Conservation (phyloP, 257 asterid species). For the Ehretia macrophylla region DNA sequence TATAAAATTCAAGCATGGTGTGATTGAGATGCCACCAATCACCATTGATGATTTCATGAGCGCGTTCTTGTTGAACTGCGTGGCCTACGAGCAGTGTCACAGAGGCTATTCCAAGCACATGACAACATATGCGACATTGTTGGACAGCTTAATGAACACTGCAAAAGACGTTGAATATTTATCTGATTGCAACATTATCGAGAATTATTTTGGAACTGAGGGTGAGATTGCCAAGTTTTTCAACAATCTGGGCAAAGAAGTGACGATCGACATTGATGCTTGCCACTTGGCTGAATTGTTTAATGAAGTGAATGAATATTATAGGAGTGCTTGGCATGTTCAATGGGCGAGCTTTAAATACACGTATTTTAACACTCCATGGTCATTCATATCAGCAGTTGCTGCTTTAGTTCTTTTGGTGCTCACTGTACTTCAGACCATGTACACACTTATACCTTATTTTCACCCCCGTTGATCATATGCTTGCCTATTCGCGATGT, state of each 20-base stretch:
- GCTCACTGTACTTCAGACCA: slow-evolving; percentile 65
- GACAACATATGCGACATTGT: slow-evolving; percentile 67
- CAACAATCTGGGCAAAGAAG: slow-evolving; percentile 77
- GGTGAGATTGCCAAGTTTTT: slow-evolving; percentile 57
- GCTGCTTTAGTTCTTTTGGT: slow-evolving; percentile 64
- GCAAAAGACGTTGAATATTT: slow-evolving; percentile 54
- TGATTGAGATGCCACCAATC: slow-evolving; percentile 67
- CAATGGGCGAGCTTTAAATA: slow-evolving; percentile 76
- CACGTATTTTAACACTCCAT: slow-evolving; percentile 76
- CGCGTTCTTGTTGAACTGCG: slow-evolving; percentile 67
- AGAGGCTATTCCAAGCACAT: slow-evolving; percentile 56
- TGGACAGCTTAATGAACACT: slow-evolving; percentile 67
- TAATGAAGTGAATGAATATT: slow-evolving; percentile 58
- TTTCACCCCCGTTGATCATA: slow-evolving; percentile 15
- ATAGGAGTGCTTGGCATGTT: slow-evolving; percentile 57
- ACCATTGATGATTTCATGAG: slow-evolving; percentile 72
- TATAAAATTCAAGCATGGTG: slow-evolving; percentile 50
- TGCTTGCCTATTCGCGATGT: not conserved
- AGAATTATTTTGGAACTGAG: slow-evolving; percentile 78
- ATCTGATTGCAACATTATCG: slow-evolving; percentile 49
- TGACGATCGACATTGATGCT: slow-evolving; percentile 52
- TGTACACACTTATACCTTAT: slow-evolving; percentile 42
- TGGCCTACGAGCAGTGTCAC: slow-evolving; percentile 88
- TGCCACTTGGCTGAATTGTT: slow-evolving; percentile 60
- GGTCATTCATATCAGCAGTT: slow-evolving; percentile 83